Conservation (phyloP, 75 land plant species). For the Isoetes taiwanensis region DNA sequence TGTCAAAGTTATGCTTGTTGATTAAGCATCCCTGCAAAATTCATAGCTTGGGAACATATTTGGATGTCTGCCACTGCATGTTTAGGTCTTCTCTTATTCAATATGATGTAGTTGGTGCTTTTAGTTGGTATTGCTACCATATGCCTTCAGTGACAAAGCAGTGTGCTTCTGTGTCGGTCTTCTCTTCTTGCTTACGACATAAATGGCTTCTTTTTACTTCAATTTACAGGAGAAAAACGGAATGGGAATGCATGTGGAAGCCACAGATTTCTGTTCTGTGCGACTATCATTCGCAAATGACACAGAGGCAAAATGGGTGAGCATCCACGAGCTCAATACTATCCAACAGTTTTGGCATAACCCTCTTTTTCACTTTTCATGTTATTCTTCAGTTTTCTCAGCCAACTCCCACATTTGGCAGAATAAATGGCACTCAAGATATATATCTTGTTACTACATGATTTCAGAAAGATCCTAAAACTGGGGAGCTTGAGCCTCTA, state of each 20-base stretch:
- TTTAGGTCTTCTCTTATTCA: too few relatives aligned
- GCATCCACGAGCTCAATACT: slow-evolving; percentile 6
- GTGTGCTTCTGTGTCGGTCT: too few relatives aligned
- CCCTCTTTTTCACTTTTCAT: background rate
- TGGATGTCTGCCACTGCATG: too few relatives aligned
- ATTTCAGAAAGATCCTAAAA: slow-evolving; percentile 70
- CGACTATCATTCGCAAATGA: slow-evolving; percentile 39
- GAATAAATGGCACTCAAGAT: background rate
- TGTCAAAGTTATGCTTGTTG: too few relatives aligned
- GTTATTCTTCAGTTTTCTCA: background rate
- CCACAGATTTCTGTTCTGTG: slow-evolving; percentile 46
- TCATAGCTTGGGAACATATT: too few relatives aligned
- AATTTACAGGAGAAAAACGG: slow-evolving; percentile 78
- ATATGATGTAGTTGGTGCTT: too few relatives aligned
- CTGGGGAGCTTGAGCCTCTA: slow-evolving; percentile 71
- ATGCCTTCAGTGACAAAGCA: too few relatives aligned
- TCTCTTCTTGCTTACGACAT: too few relatives aligned
- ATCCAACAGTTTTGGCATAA: background rate
- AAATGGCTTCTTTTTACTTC: too few relatives aligned
- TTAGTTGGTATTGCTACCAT: too few relatives aligned
- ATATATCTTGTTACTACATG: slow-evolving; percentile 1
- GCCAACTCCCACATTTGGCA: slow-evolving; percentile 4
- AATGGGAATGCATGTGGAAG: slow-evolving; percentile 53
- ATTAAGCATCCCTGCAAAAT: too few relatives aligned
- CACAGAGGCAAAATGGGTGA: slow-evolving; percentile 72